A percentile compares a stretch with the other conserved stretches of the same genome.
Evolutionary conservation across 306 rosid genomes (phyloP).

Genomic region (Dicorynia guianensis): DNA sequence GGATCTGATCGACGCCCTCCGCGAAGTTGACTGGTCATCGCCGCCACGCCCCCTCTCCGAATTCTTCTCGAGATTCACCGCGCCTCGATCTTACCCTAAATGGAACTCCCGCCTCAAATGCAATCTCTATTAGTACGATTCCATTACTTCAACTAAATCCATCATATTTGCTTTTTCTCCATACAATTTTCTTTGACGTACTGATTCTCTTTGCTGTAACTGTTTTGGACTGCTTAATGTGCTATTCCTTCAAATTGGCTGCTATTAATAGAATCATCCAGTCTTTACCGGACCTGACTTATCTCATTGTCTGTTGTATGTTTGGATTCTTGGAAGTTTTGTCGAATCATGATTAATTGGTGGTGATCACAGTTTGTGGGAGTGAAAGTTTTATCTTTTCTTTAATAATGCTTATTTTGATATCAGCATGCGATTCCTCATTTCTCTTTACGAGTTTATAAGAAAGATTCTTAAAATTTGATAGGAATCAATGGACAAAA

Average conservation of each 20-base stretch:
- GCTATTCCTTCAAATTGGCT: not conserved
- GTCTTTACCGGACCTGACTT: not conserved
- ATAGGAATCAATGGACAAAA: not conserved
- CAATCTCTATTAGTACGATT: slow-evolving; percentile 92
- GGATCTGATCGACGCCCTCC: slow-evolving; percentile 96
- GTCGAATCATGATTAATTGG: not conserved
- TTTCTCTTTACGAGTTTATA: not conserved
- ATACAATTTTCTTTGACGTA: not conserved
- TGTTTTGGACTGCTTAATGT: no score
- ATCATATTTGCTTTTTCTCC: not conserved
- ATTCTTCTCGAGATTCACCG: slow-evolving; percentile 91
- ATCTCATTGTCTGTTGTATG: not conserved
- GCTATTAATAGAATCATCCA: not conserved
- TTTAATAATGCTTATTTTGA: no score
- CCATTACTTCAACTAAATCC: no score
- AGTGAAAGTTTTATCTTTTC: no score
- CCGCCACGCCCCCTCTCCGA: slow-evolving; percentile 96
- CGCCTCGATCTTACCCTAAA: slow-evolving; percentile 80
- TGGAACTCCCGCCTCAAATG: slow-evolving; percentile 99
- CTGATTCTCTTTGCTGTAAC: no score
- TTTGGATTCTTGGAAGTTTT: not conserved
- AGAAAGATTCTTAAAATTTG: not conserved
- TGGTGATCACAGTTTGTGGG: not conserved
- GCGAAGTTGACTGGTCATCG: slow-evolving; percentile 99
- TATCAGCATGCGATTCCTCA: no score